Conservation (phyloP, 129 eudicot species). For the Pittosporum tobira region DNA sequence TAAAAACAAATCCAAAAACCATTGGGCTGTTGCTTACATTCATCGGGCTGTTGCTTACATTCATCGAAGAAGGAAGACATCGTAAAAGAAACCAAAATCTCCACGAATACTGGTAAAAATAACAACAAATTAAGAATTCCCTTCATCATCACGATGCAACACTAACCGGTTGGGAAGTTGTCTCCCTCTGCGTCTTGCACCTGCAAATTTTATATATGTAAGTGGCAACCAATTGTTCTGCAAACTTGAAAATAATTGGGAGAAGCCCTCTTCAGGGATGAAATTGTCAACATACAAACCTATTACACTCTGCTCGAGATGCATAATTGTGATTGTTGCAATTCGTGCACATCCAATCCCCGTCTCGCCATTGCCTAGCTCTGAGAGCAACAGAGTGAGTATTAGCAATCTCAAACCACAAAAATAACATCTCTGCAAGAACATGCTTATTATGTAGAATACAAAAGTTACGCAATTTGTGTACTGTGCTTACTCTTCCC, state of each 20-base stretch:
- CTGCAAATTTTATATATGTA: constrained; percentile 24
- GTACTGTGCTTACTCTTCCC: background rate
- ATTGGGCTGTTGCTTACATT: background rate
- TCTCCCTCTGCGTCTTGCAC: constrained; percentile 68
- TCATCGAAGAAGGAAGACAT: constrained; percentile 3
- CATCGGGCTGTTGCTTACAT: background rate
- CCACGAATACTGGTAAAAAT: background rate
- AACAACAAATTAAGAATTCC: background rate
- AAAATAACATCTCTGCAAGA: background rate
- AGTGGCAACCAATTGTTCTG: background rate
- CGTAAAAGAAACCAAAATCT: constrained; percentile 21
- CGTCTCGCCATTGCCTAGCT: constrained; percentile 93
- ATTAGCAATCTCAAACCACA: constrained; percentile 1
- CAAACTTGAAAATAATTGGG: background rate
- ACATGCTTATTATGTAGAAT: background rate
- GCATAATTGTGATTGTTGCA: constrained; percentile 95
- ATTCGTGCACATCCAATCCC: constrained; percentile 97
- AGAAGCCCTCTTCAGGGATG: background rate
- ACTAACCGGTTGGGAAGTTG: constrained; percentile 33
- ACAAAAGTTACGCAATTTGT: background rate
- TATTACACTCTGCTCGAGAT: constrained; percentile 77
- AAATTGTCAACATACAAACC: constrained; percentile 30
- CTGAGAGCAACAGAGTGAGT: constrained; percentile 23
- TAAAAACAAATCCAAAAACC: background rate
- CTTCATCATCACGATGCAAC: constrained; percentile 32